A percentile compares a stretch with the other conserved stretches of the same genome.
Evolutionary conservation across 177 flowering plant species (phyloP).

Genomic region (Vitis hybrid): DNA sequence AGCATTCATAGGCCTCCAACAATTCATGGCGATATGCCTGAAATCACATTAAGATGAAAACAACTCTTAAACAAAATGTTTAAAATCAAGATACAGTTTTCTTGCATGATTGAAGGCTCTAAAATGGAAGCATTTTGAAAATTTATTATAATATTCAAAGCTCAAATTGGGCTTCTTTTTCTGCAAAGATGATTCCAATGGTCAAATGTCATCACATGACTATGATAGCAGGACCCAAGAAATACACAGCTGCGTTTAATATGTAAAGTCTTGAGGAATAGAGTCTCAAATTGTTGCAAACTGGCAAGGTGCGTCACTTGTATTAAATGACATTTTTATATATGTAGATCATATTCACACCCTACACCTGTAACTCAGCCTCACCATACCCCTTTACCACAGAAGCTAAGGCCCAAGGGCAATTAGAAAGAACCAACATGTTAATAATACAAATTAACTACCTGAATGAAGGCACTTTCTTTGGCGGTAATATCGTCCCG

Average conservation of each 20-base stretch:
- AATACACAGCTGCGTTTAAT: neutral
- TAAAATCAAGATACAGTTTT: neutral
- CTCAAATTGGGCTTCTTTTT: neutral
- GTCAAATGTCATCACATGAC: neutral
- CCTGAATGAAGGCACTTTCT: slow-evolving; percentile 96
- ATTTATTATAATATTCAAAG: neutral
- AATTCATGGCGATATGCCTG: slow-evolving; percentile 91
- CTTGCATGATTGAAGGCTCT: neutral
- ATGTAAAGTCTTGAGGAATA: neutral
- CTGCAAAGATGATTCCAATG: neutral
- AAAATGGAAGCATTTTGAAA: neutral
- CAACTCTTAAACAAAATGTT: neutral
- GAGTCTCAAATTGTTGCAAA: neutral
- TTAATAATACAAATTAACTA: slow-evolving; percentile 13
- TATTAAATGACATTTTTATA: neutral
- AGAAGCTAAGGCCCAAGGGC: neutral
- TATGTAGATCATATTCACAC: too few relatives aligned
- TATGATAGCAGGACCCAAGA: neutral
- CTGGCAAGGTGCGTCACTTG: neutral
- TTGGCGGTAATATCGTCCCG: slow-evolving; percentile 58
- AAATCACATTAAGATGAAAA: slow-evolving; percentile 6
- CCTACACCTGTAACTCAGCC: too few relatives aligned
- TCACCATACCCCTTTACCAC: neutral
- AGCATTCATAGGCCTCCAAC: slow-evolving; percentile 88
- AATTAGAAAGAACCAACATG: neutral